Conservation (phyloP, 75 land plant species). For the Ceratopteris richardii region DNA sequence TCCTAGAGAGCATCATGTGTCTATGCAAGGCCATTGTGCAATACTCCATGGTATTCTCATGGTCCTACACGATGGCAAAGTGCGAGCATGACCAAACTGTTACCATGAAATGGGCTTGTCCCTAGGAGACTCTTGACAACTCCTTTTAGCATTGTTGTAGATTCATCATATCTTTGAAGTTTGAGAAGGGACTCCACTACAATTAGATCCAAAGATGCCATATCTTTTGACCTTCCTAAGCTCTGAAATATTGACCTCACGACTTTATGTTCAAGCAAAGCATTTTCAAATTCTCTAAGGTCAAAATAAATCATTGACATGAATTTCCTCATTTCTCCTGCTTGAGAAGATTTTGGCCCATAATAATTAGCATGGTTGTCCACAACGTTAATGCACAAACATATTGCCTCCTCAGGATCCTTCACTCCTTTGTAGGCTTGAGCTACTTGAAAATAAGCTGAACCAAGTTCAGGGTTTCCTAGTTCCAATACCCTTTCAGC, state of each 20-base stretch:
- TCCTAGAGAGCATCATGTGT: too few species aligned
- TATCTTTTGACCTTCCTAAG: neutral
- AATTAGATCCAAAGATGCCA: neutral
- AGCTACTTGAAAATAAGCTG: neutral
- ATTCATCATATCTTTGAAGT: neutral
- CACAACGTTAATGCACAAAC: neutral
- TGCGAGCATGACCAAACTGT: neutral
- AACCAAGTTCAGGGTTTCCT: conserved; percentile 4
- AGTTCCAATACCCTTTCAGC: neutral
- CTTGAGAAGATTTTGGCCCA: neutral
- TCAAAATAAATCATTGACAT: neutral
- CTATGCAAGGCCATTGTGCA: neutral
- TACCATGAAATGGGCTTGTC: neutral
- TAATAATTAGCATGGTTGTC: neutral
- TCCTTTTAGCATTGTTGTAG: neutral
- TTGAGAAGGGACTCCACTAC: neutral
- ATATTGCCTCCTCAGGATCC: conserved; percentile 1
- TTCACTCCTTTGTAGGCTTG: neutral
- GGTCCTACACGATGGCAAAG: neutral
- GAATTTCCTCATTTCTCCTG: neutral
- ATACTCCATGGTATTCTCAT: neutral
- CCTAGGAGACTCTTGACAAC: neutral
- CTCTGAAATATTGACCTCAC: neutral
- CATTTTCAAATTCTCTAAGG: conserved; percentile 1
- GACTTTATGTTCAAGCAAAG: neutral